Base-by-base conservation (phyloP, 2,329 filamentous ascomycete species). In the Stromatinia cepivora region DNA sequence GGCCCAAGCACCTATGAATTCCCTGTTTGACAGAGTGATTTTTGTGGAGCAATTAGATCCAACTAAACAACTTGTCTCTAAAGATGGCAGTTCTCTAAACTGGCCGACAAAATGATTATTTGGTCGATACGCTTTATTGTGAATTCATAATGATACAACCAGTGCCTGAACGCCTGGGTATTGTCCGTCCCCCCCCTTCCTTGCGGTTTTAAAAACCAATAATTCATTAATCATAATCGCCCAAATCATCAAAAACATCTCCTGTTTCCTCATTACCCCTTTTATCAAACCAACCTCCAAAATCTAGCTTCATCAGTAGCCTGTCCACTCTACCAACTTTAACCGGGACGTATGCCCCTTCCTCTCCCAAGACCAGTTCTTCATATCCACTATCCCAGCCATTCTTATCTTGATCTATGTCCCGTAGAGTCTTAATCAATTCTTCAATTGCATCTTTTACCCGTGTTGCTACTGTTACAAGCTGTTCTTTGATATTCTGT, bases 251-350 rank as follows among this genome's bases (percentile, higher is more conserved):
- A 69, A 72, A 74, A 15, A 70, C 62, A 48, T 69, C 70, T 56
- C 73, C 71, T 25, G 70, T 71, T 61, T 73, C 71, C 28, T 71
- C 70, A 66, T 68, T 66, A 45, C 63, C 46, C 39, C 67, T 71
- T 48, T 70, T 72, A 70, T 76, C 74, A 71, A 79, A 78, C 78
- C 78, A 79, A 0, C 75, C 74, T 7, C 78, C 78, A 73, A 79
- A 79, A 73, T 97, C 93, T 75, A 97, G 82, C 82, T 97, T 97
- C 92, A 97, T 97, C 77, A 97, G 80, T 77, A 97, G 80, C 70
- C 92, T 84, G 81, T 97, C 93, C 58, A 97, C 88, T 0, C 93
- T 92, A 0, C 92, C 92, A 4, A 92, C 87, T 71, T 90, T 88
- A 71, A 87, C 85, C 0, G 92, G 90, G 42, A 89, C 84, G 78